These are phyloP conservation scores for Trypanosoma conorhini DNA, from an alignment of 208 protist species.

Conservation along the genomic window DNA sequence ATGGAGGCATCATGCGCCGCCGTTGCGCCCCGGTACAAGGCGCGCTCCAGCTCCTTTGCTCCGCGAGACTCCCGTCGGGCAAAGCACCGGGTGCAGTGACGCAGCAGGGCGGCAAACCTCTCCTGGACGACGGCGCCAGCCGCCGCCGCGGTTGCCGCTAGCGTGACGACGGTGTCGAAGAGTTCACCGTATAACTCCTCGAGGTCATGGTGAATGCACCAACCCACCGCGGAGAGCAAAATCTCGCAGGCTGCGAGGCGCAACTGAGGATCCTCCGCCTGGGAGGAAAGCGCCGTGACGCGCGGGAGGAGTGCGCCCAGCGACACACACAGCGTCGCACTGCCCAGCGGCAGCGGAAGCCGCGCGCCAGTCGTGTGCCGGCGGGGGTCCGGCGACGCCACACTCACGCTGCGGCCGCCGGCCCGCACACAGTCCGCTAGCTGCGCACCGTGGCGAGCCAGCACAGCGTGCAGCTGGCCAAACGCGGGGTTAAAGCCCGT, in stretches of 20 bases:
- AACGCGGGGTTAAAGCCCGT: not conserved
- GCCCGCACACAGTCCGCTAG: not conserved
- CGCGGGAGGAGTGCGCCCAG: conserved; percentile 68
- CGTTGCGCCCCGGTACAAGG: not conserved
- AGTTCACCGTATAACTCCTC: conserved; percentile 7
- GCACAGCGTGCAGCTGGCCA: not conserved
- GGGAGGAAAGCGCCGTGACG: conserved; percentile 55
- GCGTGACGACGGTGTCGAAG: conserved; percentile 54
- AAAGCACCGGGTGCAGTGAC: conserved; percentile 86
- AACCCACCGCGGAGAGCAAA: conserved; percentile 57
- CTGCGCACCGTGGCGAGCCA: not conserved
- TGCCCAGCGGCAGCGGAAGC: conserved; percentile 40
- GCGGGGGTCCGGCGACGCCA: not conserved
- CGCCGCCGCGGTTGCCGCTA: conserved; percentile 45
- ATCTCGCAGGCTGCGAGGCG: conserved; percentile 89
- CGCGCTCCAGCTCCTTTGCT: conserved; percentile 5
- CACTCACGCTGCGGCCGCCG: not conserved
- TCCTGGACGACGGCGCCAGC: conserved; percentile 46
- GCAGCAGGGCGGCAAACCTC: conserved; percentile 65
- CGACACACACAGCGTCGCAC: conserved; percentile 38
- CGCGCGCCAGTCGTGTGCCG: conserved; percentile 19
- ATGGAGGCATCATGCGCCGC: conserved; percentile 2
- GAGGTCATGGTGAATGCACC: conserved; percentile 6
- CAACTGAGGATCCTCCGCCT: conserved; percentile 48
- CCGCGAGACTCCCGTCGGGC: conserved; percentile 21